Evolutionary conservation across 768 basidiomycete genomes (phyloP).

Genomic region (Nidula microcarpa): DNA sequence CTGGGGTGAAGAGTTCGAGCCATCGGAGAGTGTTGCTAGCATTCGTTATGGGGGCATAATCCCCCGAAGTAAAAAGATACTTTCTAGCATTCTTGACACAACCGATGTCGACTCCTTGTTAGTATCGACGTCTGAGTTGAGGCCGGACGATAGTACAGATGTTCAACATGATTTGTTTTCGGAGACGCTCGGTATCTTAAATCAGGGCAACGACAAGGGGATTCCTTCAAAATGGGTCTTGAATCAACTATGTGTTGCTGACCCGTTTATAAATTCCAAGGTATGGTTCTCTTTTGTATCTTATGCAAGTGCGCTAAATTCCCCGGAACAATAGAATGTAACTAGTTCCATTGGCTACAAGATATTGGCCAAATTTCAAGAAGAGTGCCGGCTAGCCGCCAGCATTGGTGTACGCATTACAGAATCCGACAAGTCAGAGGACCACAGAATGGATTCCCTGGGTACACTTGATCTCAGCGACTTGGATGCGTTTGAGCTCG

Average conservation of each 20-base stretch:
- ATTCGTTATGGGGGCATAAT: slow-evolving; percentile 39
- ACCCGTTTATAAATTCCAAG: slow-evolving; percentile 7
- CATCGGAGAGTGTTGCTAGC: slow-evolving; percentile 23
- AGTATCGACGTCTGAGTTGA: not conserved
- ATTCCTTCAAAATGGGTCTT: not conserved
- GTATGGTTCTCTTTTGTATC: not conserved
- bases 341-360: slow-evolving; percentile 7
- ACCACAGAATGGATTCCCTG: too few relatives aligned
- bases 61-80: slow-evolving; percentile 7
- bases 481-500: too few relatives aligned
- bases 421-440: too few relatives aligned
- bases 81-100: not conserved
- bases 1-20: slow-evolving; percentile 38
- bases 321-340: not conserved
- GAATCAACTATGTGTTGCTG: not conserved
- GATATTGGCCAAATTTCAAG: too few relatives aligned
- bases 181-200: not conserved
- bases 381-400: too few relatives aligned
- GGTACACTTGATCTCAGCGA: too few relatives aligned
- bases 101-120: not conserved
- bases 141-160: not conserved
- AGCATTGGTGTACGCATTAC: too few relatives aligned
- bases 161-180: not conserved
- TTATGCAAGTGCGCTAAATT: not conserved
- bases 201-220: not conserved